A percentile compares a stretch with the other conserved stretches of the same genome.
Conservation (phyloP, 148 eudicot genomes). For the Tetragonia tetragonoides region DNA sequence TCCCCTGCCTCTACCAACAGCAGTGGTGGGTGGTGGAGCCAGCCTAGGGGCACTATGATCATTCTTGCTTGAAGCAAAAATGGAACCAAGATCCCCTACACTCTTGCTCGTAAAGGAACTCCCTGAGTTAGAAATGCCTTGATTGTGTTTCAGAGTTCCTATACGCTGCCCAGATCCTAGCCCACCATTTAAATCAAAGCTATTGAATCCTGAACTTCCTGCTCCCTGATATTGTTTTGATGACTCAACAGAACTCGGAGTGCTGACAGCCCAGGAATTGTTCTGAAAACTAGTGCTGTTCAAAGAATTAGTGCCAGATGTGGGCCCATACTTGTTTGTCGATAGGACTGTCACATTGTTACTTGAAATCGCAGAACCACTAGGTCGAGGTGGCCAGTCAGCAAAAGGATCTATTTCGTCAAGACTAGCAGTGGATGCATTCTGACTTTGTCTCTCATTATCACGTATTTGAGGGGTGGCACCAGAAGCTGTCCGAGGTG, state of each 20-base stretch:
- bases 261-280: conserved; percentile 47
- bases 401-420: conserved; percentile 90
- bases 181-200: conserved; percentile 35
- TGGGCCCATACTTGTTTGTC: conserved; percentile 34
- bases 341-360: conserved; percentile 38
- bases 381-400: conserved; percentile 81
- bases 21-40: conserved; percentile 88
- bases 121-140: conserved; percentile 34
- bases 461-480: conserved; percentile 34
- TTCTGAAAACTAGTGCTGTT: conserved; percentile 36
- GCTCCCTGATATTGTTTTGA: conserved; percentile 37
- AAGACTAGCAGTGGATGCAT: conserved; percentile 39
- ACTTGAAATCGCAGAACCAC: conserved; percentile 35
- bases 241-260: conserved; percentile 33
- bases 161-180: conserved; percentile 42
- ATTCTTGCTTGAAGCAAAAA: conserved; percentile 56
- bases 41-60: conserved; percentile 64
- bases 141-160: conserved; percentile 54
- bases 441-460: conserved; percentile 32
- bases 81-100: conserved; percentile 66
- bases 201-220: conserved; percentile 38
- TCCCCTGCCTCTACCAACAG: conserved; percentile 83
- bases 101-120: conserved; percentile 24
- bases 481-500: conserved; percentile 58
- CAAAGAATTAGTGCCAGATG: conserved; percentile 21